Evolutionary conservation across 768 basidiomycete genomes (phyloP), one percentile per base, ranked within the genome.

Genomic region (Albatrellus ellisii): DNA sequence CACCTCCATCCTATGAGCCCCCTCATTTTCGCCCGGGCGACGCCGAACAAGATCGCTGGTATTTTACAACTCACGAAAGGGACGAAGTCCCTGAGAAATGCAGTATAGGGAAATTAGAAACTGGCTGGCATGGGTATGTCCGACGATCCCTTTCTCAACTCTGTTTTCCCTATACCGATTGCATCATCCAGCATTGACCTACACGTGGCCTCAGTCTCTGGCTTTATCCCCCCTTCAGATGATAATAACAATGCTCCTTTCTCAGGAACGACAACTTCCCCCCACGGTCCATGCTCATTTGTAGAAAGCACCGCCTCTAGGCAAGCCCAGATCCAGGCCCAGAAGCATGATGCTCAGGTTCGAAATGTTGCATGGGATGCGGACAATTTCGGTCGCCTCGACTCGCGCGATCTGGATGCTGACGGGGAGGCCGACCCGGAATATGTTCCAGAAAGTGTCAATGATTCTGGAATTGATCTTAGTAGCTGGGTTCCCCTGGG

Each of bases 1-100:
- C 86, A 10, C 89, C 89, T 0, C 62, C 67, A 7, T 78, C 88
- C 39, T 92, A 92, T 52, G 83, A 92, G 55, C 89, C 89, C 4
- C 83, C 82, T 0, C 64, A 79, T 56, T 90, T 90, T 53, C 69
- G 72, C 43, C 60, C 80, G 4, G 85, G 77, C 0, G 84, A 90
- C 52, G 61, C 62, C 4, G 66, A 77, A n/a, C 72, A 70, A 46
- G 77, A 87, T 55, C 81, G 66, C 44, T 87, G 81, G 75, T 83
- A 73, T 53, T 83, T 90, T 54, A 77, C 79, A 53, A 90, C 87
- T 0, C 88, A 87, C 53, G 68, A 70, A 50, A 53, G 71, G 21
- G 67, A 70, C 25, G 87, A 90, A 61, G 62, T 72, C 4, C 88
- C 88, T 2, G 85, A 89, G 50, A 74, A 71, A 45, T 79, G 72